phyloP scores from a whole-genome alignment of 2,329 filamentous ascomycete species.

The Fusarium musae region DNA sequence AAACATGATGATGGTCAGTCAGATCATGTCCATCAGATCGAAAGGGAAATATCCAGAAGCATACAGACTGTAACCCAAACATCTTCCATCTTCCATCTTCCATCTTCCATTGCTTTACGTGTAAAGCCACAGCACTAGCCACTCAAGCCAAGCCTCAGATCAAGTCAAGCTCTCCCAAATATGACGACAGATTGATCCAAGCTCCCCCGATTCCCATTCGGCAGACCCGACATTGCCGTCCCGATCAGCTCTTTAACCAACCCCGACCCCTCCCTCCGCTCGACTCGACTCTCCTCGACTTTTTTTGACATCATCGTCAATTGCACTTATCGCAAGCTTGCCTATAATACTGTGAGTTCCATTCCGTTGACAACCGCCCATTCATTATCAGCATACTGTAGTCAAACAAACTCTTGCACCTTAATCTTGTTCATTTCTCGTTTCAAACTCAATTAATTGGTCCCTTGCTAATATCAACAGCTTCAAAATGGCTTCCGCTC shows the following conservation, averaged over 20 bases:
- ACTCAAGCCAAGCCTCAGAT: background rate
- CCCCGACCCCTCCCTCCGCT: constrained; percentile 27
- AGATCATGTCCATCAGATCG: background rate
- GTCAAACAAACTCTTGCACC: background rate
- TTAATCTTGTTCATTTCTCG: background rate
- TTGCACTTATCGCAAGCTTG: background rate
- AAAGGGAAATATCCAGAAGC: background rate
- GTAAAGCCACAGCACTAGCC: constrained; percentile 11
- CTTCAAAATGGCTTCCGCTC: constrained; percentile 71
- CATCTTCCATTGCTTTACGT: too few relatives aligned
- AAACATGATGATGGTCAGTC: fast-evolving
- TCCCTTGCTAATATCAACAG: background rate
- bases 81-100: background rate
- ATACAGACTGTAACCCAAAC: background rate
- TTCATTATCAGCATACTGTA: too few relatives aligned
- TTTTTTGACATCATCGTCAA: constrained; percentile 47
- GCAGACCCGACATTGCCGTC: constrained; percentile 42
- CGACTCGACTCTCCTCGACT: constrained; percentile 2
- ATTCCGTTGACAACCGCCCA: too few relatives aligned
- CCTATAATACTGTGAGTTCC: constrained; percentile 4
- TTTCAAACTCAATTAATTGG: background rate
- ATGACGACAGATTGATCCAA: background rate
- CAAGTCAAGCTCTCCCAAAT: background rate
- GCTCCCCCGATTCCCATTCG: constrained; percentile 40
- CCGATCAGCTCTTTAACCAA: constrained; percentile 23